These are phyloP conservation scores for Drosera spatulata DNA, from an alignment of 179 eudicot genomes.

Conservation along the genomic window DNA sequence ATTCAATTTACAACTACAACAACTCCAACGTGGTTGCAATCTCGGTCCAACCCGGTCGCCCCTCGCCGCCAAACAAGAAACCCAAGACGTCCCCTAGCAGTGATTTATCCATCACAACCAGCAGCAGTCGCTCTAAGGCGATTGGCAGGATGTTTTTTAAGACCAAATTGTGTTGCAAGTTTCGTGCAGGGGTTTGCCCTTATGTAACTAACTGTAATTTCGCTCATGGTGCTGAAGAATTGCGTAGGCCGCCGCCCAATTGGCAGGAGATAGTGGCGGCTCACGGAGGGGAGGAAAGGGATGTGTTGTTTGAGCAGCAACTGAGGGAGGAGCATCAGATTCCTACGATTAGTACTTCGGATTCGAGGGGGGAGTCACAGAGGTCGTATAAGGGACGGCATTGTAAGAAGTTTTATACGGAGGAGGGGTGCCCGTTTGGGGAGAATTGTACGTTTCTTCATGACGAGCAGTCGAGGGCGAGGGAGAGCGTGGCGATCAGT, in stretches of 20 bases:
- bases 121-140: conserved; percentile 46
- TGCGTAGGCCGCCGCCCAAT: conserved; percentile 81
- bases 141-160: conserved; percentile 93
- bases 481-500: conserved; percentile 95
- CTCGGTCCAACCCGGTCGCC: conserved; percentile 12
- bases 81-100: conserved; percentile 39
- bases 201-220: conserved; percentile 88
- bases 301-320: conserved; percentile 32
- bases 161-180: conserved; percentile 86
- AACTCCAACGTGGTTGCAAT: not conserved
- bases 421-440: conserved; percentile 98
- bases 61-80: conserved; percentile 70
- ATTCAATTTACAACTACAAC: conserved; percentile 34
- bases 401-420: conserved; percentile 91
- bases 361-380: conserved; percentile 41
- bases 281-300: conserved; percentile 54
- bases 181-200: conserved; percentile 86
- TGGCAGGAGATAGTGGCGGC: conserved; percentile 98
- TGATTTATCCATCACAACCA: conserved; percentile 13
- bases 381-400: conserved; percentile 92
- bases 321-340: conserved; percentile 82
- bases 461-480: conserved; percentile 85
- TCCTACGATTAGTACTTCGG: conserved; percentile 53
- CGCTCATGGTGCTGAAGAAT: conserved; percentile 87
- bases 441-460: conserved; percentile 91